Evolutionary conservation across 257 asterid genomes (phyloP).

Genomic region (Nicotiana paniculata): DNA sequence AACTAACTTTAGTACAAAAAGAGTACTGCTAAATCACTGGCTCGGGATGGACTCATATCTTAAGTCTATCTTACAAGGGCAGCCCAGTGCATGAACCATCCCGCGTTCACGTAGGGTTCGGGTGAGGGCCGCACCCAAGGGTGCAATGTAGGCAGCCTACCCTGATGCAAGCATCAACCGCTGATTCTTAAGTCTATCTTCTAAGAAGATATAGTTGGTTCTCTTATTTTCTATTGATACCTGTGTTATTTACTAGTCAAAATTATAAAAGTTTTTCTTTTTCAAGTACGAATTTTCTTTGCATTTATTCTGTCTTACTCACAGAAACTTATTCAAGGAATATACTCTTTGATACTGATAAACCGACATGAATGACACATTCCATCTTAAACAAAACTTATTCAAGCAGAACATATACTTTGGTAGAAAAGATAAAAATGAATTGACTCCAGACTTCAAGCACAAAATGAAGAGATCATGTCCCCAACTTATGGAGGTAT

Average conservation of each 20-base stretch:
- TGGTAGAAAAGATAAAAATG: not conserved
- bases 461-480: not conserved
- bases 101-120: too few species aligned
- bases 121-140: too few species aligned
- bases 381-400: not conserved
- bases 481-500: not conserved
- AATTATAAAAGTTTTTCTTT: not conserved
- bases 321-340: not conserved
- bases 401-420: not conserved
- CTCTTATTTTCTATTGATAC: not conserved
- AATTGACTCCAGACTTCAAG: not conserved
- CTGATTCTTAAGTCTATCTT: not conserved
- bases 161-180: too few species aligned
- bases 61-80: not conserved
- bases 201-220: not conserved
- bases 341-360: not conserved
- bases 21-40: not conserved
- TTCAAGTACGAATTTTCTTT: not conserved
- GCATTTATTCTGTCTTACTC: not conserved
- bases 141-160: too few species aligned
- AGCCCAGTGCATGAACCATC: too few species aligned
- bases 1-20: not conserved
- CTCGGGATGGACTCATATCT: not conserved
- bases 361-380: not conserved
- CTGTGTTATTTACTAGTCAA: not conserved